A percentile compares a stretch with the other conserved stretches of the same genome.
Evolutionary conservation across 257 asterid species (phyloP).

Genomic region (Jasminum sambac): DNA sequence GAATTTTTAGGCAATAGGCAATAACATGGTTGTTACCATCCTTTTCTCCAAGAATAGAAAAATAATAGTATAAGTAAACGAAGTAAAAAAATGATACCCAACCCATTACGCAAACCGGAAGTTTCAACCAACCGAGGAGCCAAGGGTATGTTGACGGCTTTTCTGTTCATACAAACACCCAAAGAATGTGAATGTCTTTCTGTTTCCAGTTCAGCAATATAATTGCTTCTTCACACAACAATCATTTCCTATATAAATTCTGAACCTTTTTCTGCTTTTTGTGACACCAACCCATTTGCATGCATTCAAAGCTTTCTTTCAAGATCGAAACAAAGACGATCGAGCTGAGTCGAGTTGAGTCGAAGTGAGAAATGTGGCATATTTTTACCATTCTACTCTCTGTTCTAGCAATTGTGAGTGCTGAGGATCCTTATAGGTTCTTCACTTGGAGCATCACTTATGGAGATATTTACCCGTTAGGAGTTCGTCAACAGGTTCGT

Average conservation of each 20-base stretch:
- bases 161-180: conserved; percentile 19
- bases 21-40: too few species aligned
- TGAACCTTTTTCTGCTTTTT: background rate
- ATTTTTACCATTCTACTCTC: conserved; percentile 17
- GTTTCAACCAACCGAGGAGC: conserved; percentile 8
- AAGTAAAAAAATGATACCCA: too few species aligned
- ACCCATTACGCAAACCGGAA: background rate
- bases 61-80: too few species aligned
- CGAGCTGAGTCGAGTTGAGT: too few species aligned
- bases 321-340: too few species aligned
- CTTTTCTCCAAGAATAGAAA: too few species aligned
- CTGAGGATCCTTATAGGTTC: conserved; percentile 63
- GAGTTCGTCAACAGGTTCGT: conserved; percentile 67
- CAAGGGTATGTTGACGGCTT: conserved; percentile 24
- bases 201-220: conserved; percentile 43
- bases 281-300: conserved; percentile 9
- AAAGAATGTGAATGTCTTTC: conserved; percentile 16
- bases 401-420: conserved; percentile 25
- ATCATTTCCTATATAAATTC: conserved; percentile 25
- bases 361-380: conserved; percentile 37
- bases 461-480: conserved; percentile 61
- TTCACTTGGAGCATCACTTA: conserved; percentile 62
- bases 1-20: too few species aligned
- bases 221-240: too few species aligned
- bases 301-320: background rate